Evolutionary conservation across 257 asterid genomes (phyloP), one percentile per base, ranked within the genome.

Genomic region (Fraxinus americana): DNA sequence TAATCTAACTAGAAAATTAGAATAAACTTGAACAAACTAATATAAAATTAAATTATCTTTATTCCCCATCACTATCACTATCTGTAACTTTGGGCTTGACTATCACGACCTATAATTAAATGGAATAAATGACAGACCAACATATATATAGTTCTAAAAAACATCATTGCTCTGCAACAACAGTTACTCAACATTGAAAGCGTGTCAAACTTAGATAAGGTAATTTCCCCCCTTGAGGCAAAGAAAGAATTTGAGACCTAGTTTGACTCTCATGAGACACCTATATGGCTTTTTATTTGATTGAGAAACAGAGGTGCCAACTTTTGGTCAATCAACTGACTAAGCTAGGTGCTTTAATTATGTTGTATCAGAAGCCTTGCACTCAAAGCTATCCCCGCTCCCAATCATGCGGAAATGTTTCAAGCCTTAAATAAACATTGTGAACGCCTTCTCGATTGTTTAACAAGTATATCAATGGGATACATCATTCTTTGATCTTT

Each of bases 71-170:
- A 54, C 27, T 16, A 50, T 52, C 63, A 54, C 11, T 54, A 16
- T 54, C 3, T 54, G 65, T 7, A 19, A 7, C 65, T 54, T 50
- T 50, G 61, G 61, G 61, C n/a, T 50, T 54, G 97, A 97, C 87
- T 91, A 41, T 10, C 4, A 10, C 48, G 12, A 41, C 14, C 13
- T 41, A 11, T 10, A 41, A 41, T 41, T 41, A 41, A 41, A 41
- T 41, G 48, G 48, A 41, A 41, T 41, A 41, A 10, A 41, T 41
- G 16, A 41, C 48, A 0, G 16, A 41, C 48, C 48, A 41, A 9
- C 2, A 41, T 41, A 41, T 11, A 41, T 41, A 10, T 41, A 41
- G 14, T 41, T 41, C 48, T 41, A 41, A 41, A 41, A 41, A 41
- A 11, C 48, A 10, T 41, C 48, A 41, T 41, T 10, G 48, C 48